A percentile compares a stretch with the other conserved stretches of the same genome.
phyloP scores from a whole-genome alignment of 257 asterid genomes.

The Anisodus acutangulus region DNA sequence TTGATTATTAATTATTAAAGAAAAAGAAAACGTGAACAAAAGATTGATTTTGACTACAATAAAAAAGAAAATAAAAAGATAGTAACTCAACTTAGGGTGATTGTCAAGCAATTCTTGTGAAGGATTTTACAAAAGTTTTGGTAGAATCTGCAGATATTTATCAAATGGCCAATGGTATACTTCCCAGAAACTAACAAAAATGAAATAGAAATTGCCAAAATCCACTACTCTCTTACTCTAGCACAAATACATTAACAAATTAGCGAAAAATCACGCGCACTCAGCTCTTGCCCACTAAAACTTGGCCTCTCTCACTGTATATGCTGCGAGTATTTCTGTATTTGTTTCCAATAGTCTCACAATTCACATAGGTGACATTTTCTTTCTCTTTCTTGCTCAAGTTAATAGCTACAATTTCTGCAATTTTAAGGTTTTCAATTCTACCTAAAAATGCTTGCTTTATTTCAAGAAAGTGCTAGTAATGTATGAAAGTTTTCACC shows the following conservation, averaged over 20 bases:
- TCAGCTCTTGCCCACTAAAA: not conserved
- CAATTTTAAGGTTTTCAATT: not conserved
- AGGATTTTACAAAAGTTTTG: not conserved
- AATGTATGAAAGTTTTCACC: not conserved
- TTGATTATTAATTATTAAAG: too few species aligned
- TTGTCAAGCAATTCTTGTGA: not conserved
- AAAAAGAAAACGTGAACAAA: too few species aligned
- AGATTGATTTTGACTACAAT: too few species aligned
- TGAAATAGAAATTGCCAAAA: not conserved
- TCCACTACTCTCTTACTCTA: not conserved
- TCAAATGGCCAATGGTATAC: not conserved
- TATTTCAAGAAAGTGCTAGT: not conserved
- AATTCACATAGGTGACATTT: not conserved
- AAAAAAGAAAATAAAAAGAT: not conserved
- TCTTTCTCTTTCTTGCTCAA: not conserved
- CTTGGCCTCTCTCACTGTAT: not conserved
- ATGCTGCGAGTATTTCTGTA: conserved; percentile 22
- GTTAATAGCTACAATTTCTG: not conserved
- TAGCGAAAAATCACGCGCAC: not conserved
- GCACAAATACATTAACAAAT: not conserved
- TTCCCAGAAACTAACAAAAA: not conserved
- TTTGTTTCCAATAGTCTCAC: conserved; percentile 8
- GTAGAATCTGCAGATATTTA: not conserved
- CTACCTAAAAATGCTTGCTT: not conserved
- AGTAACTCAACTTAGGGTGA: not conserved